Evolutionary conservation across 306 rosid species (phyloP).

Genomic region (Vigna mungo): DNA sequence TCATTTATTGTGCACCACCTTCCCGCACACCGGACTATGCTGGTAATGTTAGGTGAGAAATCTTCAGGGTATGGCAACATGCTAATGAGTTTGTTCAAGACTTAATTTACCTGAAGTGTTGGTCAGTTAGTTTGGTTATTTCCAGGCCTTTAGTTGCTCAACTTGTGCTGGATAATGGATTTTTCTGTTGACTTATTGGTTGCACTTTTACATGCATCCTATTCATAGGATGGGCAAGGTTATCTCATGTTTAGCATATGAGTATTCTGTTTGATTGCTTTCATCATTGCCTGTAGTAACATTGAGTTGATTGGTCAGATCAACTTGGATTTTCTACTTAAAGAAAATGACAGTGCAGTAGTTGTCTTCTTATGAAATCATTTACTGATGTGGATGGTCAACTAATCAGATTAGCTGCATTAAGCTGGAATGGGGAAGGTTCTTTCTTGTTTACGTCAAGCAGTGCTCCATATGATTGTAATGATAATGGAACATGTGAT

Average conservation of each 20-base stretch:
- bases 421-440: constrained; percentile 94
- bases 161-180: not conserved
- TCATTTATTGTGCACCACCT: constrained; percentile 95
- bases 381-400: constrained; percentile 39
- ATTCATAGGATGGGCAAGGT: constrained; percentile 12
- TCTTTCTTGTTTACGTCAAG: constrained; percentile 88
- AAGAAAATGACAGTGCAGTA: not conserved
- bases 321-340: constrained; percentile 35
- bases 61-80: not conserved
- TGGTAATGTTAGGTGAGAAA: constrained; percentile 73
- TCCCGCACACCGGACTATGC: constrained; percentile 73
- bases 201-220: constrained; percentile 21
- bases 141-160: constrained; percentile 21
- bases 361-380: constrained; percentile 16
- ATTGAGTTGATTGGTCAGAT: constrained; percentile 25
- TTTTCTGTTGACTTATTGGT: not conserved
- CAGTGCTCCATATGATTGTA: constrained; percentile 84
- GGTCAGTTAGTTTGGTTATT: constrained; percentile 5
- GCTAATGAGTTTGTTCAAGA: constrained; percentile 14
- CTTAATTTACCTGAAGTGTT: constrained; percentile 4
- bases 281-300: constrained; percentile 24
- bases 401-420: constrained; percentile 70
- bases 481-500: constrained; percentile 83
- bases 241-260: constrained; percentile 25
- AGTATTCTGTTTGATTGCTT: constrained; percentile 29